Conservation (phyloP, 768 basidiomycete species). For the Gymnopilus junonius region DNA sequence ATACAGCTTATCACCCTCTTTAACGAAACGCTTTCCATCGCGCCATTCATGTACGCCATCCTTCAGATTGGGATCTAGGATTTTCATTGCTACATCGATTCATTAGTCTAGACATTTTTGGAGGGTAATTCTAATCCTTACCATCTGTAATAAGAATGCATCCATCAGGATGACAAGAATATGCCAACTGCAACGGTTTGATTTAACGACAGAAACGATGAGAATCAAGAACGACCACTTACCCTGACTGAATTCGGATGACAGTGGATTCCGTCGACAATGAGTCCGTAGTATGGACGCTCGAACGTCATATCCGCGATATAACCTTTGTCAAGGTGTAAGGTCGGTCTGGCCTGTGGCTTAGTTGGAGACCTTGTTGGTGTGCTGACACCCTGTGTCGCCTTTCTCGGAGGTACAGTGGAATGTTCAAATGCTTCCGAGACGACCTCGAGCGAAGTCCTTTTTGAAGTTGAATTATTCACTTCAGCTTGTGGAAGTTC, state of each 20-base stretch:
- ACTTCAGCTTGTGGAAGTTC: constrained; percentile 11
- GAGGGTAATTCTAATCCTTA: constrained; percentile 33
- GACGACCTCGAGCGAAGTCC: neutral
- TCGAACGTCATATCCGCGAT: constrained; percentile 57
- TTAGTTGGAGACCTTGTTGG: constrained; percentile 18
- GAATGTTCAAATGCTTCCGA: constrained; percentile 20
- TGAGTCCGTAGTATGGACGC: constrained; percentile 86
- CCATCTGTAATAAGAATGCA: constrained; percentile 92
- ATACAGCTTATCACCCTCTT: constrained; percentile 80
- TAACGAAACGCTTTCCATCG: constrained; percentile 78
- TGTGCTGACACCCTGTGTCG: constrained; percentile 20
- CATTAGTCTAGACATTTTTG: neutral
- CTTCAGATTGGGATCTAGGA: constrained; percentile 81
- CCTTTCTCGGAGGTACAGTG: constrained; percentile 5
- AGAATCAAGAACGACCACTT: constrained; percentile 28
- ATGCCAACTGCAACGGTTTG: constrained; percentile 65
- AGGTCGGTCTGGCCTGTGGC: constrained; percentile 34
- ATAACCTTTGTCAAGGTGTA: constrained; percentile 52
- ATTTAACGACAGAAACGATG: neutral
- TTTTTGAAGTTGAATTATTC: neutral
- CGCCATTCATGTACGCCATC: constrained; percentile 92
- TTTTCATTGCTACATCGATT: constrained; percentile 68
- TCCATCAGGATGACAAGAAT: constrained; percentile 80
- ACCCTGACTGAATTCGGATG: constrained; percentile 91
- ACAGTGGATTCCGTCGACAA: constrained; percentile 90